These are phyloP conservation scores for Penicillium nordicum DNA, from an alignment of 2,329 filamentous ascomycete genomes.

Conservation along the genomic window DNA sequence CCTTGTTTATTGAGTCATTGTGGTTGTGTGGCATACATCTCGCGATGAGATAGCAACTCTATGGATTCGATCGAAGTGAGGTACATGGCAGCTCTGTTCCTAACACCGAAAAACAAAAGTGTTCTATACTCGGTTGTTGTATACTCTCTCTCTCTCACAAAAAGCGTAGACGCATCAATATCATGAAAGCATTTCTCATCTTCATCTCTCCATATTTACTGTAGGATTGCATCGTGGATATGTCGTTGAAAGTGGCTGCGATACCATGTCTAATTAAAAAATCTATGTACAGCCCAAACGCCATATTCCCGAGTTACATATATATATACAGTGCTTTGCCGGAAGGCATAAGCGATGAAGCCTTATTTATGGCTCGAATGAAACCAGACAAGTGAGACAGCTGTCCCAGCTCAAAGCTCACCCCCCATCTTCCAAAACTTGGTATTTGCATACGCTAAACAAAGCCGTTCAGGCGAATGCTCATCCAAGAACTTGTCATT, in stretches of 20 bases:
- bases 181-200: conserved; percentile 6
- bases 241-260: not conserved
- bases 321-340: conserved; percentile 5
- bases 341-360: not conserved
- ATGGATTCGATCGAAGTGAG: conserved; percentile 17
- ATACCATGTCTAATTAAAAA: not conserved
- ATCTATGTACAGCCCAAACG: conserved; percentile 2
- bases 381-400: not conserved
- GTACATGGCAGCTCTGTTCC: conserved; percentile 19
- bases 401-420: conserved; percentile 22
- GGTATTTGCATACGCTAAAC: conserved; percentile 44
- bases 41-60: conserved; percentile 10
- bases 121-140: conserved; percentile 13
- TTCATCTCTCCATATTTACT: not conserved
- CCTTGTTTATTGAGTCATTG: not conserved
- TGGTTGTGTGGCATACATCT: conserved; percentile 4
- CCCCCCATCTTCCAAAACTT: conserved; percentile 43
- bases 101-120: conserved; percentile 20
- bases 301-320: not conserved
- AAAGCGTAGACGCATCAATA: conserved; percentile 9
- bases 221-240: not conserved
- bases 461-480: conserved; percentile 24
- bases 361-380: not conserved
- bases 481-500: conserved; percentile 3
- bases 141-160: conserved; percentile 1